Percentiles rank a stretch among this genome's conserved stretches.
Evolutionary conservation across 129 eudicot species (phyloP).

Genomic region (Flaveria brownii): DNA sequence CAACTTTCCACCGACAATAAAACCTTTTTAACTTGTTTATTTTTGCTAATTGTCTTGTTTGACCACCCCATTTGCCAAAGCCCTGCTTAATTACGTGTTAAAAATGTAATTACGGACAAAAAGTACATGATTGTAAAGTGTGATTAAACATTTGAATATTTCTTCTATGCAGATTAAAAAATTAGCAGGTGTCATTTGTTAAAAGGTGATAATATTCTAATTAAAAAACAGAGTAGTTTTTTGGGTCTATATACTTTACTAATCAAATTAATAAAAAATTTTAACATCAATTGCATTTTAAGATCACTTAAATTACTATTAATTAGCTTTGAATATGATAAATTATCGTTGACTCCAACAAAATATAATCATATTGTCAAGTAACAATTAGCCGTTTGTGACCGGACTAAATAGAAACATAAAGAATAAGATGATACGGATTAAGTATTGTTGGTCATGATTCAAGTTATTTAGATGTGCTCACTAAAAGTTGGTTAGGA

Average conservation of each 20-base stretch:
- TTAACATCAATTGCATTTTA: too few relatives aligned
- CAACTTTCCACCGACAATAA: slow-evolving; percentile 43
- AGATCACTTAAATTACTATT: too few relatives aligned
- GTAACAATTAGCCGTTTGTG: too few relatives aligned
- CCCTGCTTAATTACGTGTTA: slow-evolving; percentile 21
- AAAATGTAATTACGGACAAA: slow-evolving; percentile 24
- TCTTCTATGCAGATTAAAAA: neutral
- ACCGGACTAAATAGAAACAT: too few relatives aligned
- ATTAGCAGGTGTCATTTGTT: neutral
- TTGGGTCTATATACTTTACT: neutral
- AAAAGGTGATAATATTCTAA: neutral
- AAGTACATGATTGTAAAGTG: neutral
- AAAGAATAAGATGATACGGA: too few relatives aligned
- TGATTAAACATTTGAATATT: slow-evolving; percentile 11
- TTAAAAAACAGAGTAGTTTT: neutral
- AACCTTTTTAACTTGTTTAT: neutral
- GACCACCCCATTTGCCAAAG: slow-evolving; percentile 30
- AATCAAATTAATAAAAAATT: too few relatives aligned
- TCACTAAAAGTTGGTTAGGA: too few relatives aligned
- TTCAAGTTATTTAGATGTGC: too few relatives aligned
- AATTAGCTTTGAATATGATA: too few relatives aligned
- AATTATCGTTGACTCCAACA: too few relatives aligned
- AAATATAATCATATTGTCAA: too few relatives aligned
- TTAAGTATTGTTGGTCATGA: too few relatives aligned
- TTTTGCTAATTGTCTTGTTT: slow-evolving; percentile 33